Evolutionary conservation across 176 grass and related monocot genomes (phyloP).

Genomic region (Sorghum bicolor): DNA sequence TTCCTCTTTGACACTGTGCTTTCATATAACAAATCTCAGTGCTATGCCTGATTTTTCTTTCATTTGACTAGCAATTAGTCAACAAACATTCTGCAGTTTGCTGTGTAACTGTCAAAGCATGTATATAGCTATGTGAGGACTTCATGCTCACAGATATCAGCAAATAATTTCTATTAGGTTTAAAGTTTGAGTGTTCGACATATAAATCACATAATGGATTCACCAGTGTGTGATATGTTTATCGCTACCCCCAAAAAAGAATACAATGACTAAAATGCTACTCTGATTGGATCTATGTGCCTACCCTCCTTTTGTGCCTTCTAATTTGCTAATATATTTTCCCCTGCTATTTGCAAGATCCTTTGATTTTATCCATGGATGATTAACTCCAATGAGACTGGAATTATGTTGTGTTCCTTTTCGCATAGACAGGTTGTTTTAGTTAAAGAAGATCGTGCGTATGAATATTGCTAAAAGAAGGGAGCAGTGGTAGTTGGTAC

Average conservation of each 20-base stretch:
- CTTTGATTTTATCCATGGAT: conserved; percentile 7
- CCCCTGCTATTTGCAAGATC: neutral
- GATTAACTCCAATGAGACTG: conserved; percentile 7
- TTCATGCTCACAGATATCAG: conserved; percentile 9
- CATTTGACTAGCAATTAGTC: neutral
- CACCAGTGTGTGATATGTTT: neutral
- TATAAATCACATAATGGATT: neutral
- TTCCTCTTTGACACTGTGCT: conserved; percentile 25
- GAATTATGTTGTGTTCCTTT: conserved; percentile 11
- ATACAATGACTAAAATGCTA: neutral
- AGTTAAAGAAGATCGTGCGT: neutral
- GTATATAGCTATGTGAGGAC: neutral
- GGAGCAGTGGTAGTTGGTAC: neutral
- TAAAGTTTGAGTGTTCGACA: neutral
- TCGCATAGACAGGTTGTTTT: neutral
- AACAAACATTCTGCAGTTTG: conserved; percentile 1
- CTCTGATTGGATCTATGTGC: neutral
- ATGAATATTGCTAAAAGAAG: neutral
- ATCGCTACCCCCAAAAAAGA: neutral
- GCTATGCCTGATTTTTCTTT: neutral
- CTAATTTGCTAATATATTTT: neutral
- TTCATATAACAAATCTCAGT: neutral
- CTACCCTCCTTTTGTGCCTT: neutral
- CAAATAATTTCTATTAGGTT: neutral
- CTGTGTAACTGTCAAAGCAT: neutral